Percentiles rank a stretch among this genome's conserved stretches.
Conservation (phyloP, 1,284 basidiomycete genomes). For the Ustilago vetiveriae region DNA sequence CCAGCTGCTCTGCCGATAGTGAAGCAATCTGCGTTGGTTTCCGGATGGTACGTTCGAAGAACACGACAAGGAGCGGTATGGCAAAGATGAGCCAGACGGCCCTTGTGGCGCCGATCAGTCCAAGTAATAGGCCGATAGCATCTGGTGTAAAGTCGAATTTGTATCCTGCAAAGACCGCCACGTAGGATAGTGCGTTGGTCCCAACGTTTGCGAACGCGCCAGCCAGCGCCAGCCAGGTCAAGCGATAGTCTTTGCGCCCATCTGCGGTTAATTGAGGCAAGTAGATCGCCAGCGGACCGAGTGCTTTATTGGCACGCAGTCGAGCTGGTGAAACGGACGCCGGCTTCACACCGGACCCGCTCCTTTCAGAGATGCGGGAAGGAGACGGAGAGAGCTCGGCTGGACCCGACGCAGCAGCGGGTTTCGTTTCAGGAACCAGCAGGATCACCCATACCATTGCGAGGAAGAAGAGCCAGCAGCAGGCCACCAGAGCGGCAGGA, state of each 20-base stretch:
- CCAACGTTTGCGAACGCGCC: constrained; percentile 42
- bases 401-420: constrained; percentile 4
- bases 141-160: constrained; percentile 45
- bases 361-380: background rate
- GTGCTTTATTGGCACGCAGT: constrained; percentile 16
- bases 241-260: constrained; percentile 39
- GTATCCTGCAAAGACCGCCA: constrained; percentile 44
- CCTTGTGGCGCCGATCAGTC: constrained; percentile 33
- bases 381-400: background rate
- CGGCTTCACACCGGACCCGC: too few relatives aligned
- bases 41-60: constrained; percentile 30
- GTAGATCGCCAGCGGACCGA: constrained; percentile 41
- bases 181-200: constrained; percentile 31
- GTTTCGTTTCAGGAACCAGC: constrained; percentile 40
- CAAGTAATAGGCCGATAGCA: constrained; percentile 35
- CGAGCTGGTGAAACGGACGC: constrained; percentile 9
- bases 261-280: constrained; percentile 25
- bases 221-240: constrained; percentile 35
- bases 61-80: constrained; percentile 32
- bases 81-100: constrained; percentile 42
- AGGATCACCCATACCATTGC: constrained; percentile 30
- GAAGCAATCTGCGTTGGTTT: constrained; percentile 21
- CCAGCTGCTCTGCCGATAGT: constrained; percentile 25
- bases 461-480: constrained; percentile 34
- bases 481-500: constrained; percentile 34